Base-by-base conservation (phyloP, 163 green algal species). In the Scenedesmus sp. region DNA sequence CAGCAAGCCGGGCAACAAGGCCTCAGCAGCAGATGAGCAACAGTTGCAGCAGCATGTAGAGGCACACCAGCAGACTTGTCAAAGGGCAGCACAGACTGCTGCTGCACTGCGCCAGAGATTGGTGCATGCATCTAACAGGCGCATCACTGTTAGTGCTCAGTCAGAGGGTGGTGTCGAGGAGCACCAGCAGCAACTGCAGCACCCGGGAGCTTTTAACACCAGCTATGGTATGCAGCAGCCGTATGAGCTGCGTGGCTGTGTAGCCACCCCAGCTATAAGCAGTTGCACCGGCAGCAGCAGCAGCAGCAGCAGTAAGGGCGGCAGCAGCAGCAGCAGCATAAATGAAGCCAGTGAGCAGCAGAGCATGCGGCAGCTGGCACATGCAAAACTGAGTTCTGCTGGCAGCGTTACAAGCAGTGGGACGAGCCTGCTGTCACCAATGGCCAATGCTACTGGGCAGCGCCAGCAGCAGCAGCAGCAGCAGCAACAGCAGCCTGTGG, bases 31-130 rank as follows among this genome's bases (percentile, higher is more conserved):
- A 85, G 33, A 26, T 59, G n/a, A 26, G 30, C 46, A 86, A 18
- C 81, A 86, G 37, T 4, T 59, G 22, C 79, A 68, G 49, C 81
- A 49, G n/a, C 81, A n/a, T n/a, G n/a, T n/a, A n/a, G n/a, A n/a
- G n/a, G n/a, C n/a, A n/a, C n/a, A n/a, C n/a, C n/a, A 86, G 81
- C 82, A 87, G 82, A 53, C 78, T 10, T 30, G 61, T 24, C 26
- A 86, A 26, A 15, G 37, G 72, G 72, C 72, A 81, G 72, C 72
- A 49, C 15, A 30, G 12, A 30, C 72, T 15, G 15, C 72, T 30
- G 35, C 72, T 81, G 72, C 18, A 15, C 16, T 81, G 72, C 72
- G 65, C 18, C 65, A 76, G 18, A 5, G 30, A 16, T 26, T 76
- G 1, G 3, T 76, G 30, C 37, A 76, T 37, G 30, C 65, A 76